A percentile compares a stretch with the other conserved stretches of the same genome.
Conservation (phyloP, 768 basidiomycete genomes). For the Boletellus emodensis region DNA sequence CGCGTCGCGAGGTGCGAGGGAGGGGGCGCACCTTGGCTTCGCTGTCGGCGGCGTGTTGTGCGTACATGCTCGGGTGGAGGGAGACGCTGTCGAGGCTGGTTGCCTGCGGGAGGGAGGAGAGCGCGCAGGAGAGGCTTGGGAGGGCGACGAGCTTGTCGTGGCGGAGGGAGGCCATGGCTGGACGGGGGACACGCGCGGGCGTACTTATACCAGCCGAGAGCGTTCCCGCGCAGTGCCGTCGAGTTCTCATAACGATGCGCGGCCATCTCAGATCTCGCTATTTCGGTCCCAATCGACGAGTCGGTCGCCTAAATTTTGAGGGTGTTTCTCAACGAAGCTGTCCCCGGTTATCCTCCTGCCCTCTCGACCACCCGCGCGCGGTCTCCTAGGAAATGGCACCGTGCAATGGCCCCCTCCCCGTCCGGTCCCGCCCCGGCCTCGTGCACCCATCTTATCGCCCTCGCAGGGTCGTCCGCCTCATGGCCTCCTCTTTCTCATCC, state of each 20-base stretch:
- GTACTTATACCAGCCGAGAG: conserved; percentile 14
- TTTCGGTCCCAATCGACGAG: conserved; percentile 21
- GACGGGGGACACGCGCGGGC: too few relatives aligned
- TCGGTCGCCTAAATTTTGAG: conserved; percentile 30
- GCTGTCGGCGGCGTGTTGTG: conserved; percentile 63
- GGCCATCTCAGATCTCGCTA: conserved; percentile 23
- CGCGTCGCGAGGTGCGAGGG: neutral
- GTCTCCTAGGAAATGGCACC: conserved; percentile 27
- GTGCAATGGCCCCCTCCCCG: too few relatives aligned
- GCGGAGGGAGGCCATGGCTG: conserved; percentile 29
- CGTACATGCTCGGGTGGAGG: conserved; percentile 68
- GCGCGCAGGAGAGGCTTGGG: conserved; percentile 66
- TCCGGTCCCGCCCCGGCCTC: too few relatives aligned
- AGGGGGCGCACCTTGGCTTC: conserved; percentile 60
- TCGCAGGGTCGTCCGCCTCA: too few relatives aligned
- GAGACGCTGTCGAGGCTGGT: conserved; percentile 63
- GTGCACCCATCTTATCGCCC: too few relatives aligned
- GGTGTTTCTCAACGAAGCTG: conserved; percentile 11
- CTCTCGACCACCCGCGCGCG: conserved; percentile 21
- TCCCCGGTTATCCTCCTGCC: conserved; percentile 3
- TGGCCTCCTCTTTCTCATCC: too few relatives aligned
- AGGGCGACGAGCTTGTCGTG: conserved; percentile 62
- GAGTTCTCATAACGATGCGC: conserved; percentile 26
- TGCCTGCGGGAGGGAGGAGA: conserved; percentile 67
- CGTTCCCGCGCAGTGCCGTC: conserved; percentile 1